Evolutionary conservation across 1,284 basidiomycete genomes (phyloP).

Genomic region (Rugosomyces carneus): DNA sequence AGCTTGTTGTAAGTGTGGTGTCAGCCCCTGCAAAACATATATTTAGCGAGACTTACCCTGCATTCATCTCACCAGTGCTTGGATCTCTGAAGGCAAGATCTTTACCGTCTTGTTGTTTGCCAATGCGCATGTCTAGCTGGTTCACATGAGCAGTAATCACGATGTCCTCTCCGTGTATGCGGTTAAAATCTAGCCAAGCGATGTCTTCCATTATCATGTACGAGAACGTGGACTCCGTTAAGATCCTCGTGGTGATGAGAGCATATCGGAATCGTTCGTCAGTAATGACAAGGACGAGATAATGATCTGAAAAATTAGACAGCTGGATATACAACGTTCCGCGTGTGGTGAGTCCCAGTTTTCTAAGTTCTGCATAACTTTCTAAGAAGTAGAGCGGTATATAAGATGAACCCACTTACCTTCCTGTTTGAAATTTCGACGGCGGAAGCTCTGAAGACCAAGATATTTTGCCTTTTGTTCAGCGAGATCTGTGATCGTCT

Average conservation of each 20-base stretch:
- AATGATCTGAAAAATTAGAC: slow-evolving; percentile 61
- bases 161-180: slow-evolving; percentile 44
- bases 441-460: slow-evolving; percentile 61
- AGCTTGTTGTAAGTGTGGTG: slow-evolving; percentile 33
- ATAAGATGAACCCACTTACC: slow-evolving; percentile 32
- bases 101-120: slow-evolving; percentile 32
- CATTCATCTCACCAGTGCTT: slow-evolving; percentile 7
- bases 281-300: slow-evolving; percentile 72
- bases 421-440: slow-evolving; percentile 59
- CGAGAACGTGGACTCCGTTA: slow-evolving; percentile 46
- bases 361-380: slow-evolving; percentile 46
- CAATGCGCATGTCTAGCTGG: slow-evolving; percentile 13
- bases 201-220: slow-evolving; percentile 67
- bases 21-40: slow-evolving; percentile 5
- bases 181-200: slow-evolving; percentile 67
- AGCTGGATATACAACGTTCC: slow-evolving; percentile 66
- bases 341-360: slow-evolving; percentile 53
- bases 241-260: slow-evolving; percentile 54
- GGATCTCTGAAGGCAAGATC: slow-evolving; percentile 13
- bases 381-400: background rate
- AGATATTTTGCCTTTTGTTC: slow-evolving; percentile 74
- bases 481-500: slow-evolving; percentile 71
- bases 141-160: slow-evolving; percentile 18
- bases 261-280: slow-evolving; percentile 74
- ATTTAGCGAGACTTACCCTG: slow-evolving; percentile 18